Evolutionary conservation across 192 early-diverging fungal species (phyloP).

Genomic region (Funneliformis geosporum): DNA sequence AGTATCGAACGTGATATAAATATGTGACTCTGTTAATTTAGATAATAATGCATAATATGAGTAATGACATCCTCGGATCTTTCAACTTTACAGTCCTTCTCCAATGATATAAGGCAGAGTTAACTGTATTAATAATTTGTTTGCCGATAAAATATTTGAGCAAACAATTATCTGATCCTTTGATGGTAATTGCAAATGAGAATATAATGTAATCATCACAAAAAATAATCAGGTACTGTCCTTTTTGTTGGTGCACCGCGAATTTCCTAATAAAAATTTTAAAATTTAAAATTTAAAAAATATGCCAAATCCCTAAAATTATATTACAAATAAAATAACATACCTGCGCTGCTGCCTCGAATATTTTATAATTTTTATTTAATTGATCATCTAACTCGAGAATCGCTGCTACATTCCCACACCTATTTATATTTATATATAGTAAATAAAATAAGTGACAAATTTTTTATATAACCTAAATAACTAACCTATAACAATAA

Average conservation of each 20-base stretch:
- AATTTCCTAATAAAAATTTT: not conserved
- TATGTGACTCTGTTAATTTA: not conserved
- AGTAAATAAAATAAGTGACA: constrained; percentile 12
- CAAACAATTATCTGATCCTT: not conserved
- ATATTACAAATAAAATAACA: constrained; percentile 20
- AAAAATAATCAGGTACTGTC: constrained; percentile 10
- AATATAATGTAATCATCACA: not conserved
- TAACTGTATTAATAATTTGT: not conserved
- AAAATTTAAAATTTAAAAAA: not conserved
- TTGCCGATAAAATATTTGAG: not conserved
- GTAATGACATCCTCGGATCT: not conserved
- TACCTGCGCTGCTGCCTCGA: constrained; percentile 89
- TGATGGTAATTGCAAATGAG: not conserved
- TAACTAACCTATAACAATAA: constrained; percentile 87
- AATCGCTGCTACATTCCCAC: constrained; percentile 98
- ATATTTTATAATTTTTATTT: constrained; percentile 87
- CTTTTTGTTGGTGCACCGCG: constrained; percentile 15
- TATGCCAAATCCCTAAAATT: not conserved
- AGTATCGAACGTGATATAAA: not conserved
- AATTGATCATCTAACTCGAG: constrained; percentile 91
- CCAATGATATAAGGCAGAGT: not conserved
- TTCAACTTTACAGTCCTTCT: not conserved
- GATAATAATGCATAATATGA: not conserved
- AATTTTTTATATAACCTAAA: not conserved
- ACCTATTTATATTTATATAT: constrained; percentile 47